These are phyloP conservation scores for Aspergillus quadrilineatus DNA, from an alignment of 2,329 filamentous ascomycete genomes.

Conservation along the genomic window DNA sequence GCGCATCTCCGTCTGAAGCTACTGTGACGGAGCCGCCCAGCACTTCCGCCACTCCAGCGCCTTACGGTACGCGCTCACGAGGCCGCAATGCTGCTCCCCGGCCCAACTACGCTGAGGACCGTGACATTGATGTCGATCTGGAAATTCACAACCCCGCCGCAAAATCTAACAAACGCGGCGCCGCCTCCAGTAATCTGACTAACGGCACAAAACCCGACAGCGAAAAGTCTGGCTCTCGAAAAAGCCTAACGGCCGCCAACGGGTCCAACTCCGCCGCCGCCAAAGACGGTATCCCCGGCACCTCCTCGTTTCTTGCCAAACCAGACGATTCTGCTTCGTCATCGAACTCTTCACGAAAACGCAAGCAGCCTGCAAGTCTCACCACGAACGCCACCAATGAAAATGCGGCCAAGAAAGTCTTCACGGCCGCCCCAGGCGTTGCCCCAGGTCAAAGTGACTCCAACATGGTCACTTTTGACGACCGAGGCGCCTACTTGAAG, in stretches of 20 bases:
- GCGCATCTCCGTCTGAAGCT: conserved; percentile 43
- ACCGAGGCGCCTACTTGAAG: conserved; percentile 65
- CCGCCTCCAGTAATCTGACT: conserved; percentile 24
- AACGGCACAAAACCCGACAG: conserved; percentile 37
- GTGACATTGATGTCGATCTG: conserved; percentile 85
- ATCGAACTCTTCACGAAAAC: conserved; percentile 68
- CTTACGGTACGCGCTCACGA: conserved; percentile 90
- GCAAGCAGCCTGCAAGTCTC: conserved; percentile 66
- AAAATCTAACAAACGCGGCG: conserved; percentile 35
- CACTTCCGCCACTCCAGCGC: conserved; percentile 57
- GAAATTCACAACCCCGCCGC: conserved; percentile 53
- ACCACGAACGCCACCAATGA: conserved; percentile 33
- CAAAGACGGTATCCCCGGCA: conserved; percentile 56
- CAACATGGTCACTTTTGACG: conserved; percentile 87
- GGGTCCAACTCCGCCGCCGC: conserved; percentile 28
- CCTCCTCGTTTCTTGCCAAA: conserved; percentile 58
- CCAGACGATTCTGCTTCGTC: conserved; percentile 43
- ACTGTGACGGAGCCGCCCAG: conserved; percentile 37
- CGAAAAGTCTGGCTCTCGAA: conserved; percentile 44
- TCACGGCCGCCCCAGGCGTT: conserved; percentile 35
- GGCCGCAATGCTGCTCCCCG: conserved; percentile 79
- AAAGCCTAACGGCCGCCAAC: conserved; percentile 39
- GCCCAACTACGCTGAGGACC: conserved; percentile 93
- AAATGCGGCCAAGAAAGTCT: conserved; percentile 36
- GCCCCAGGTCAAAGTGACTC: conserved; percentile 54